Percentiles rank a stretch among this genome's conserved stretches.
These are phyloP conservation scores for Syzygium syzygioides DNA, from an alignment of 441 rosid species.

Conservation along the genomic window DNA sequence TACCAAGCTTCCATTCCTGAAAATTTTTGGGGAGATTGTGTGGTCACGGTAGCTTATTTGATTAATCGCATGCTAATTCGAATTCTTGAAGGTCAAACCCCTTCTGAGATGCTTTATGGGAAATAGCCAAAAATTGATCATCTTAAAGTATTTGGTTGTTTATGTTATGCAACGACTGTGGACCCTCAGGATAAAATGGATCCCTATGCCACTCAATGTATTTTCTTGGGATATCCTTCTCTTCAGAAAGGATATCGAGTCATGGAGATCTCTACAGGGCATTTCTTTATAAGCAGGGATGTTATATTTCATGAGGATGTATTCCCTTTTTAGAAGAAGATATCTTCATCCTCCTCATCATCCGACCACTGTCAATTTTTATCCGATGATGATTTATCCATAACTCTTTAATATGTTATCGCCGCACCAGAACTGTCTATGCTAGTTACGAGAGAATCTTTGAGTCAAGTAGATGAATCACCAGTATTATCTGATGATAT, in stretches of 20 bases:
- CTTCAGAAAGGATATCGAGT: neutral
- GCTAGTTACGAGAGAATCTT: too few species aligned
- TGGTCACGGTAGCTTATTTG: neutral
- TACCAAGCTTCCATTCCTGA: neutral
- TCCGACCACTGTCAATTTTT: accelerated
- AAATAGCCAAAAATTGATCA: neutral
- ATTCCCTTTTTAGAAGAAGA: too few species aligned
- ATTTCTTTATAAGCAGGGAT: neutral
- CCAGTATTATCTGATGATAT: too few species aligned
- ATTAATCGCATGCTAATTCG: neutral
- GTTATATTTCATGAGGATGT: neutral
- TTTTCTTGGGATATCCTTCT: neutral
- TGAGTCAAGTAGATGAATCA: too few species aligned
- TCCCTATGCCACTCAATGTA: accelerated
- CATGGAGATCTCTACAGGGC: accelerated
- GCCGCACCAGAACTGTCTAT: too few species aligned
- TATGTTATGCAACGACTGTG: neutral
- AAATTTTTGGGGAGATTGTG: neutral
- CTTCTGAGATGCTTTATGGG: neutral
- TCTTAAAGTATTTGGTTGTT: neutral
- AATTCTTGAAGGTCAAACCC: accelerated
- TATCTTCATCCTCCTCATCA: neutral
- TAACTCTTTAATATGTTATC: too few species aligned
- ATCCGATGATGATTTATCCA: neutral
- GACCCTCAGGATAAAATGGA: neutral